Percentiles rank a stretch among this genome's conserved stretches.
Evolutionary conservation across 1,139 yeast species (phyloP).

Genomic region (Tardiomyces blankii): DNA sequence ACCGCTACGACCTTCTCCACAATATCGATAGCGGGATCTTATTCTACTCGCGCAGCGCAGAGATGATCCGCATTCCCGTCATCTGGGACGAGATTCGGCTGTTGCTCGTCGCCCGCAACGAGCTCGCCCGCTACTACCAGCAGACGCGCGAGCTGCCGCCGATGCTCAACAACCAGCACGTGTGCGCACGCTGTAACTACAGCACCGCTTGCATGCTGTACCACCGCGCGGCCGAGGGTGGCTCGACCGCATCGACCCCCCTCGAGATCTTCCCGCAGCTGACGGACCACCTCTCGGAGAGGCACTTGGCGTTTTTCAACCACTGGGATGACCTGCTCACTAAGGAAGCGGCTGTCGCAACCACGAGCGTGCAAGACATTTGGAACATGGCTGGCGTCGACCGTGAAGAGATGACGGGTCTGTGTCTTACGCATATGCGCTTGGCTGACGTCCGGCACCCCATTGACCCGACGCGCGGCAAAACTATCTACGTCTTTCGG

Average conservation of each 20-base stretch:
- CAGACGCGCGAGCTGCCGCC: conserved; percentile 41
- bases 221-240: conserved; percentile 50
- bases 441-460: conserved; percentile 8
- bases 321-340: conserved; percentile 67
- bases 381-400: conserved; percentile 55
- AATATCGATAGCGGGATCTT: conserved; percentile 56
- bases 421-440: too few species aligned
- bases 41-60: conserved; percentile 58
- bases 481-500: too few species aligned
- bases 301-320: conserved; percentile 43
- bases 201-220: conserved; percentile 58
- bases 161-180: conserved; percentile 37
- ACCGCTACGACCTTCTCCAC: conserved; percentile 48
- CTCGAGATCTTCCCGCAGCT: conserved; percentile 31
- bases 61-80: conserved; percentile 35
- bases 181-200: conserved; percentile 61
- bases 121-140: conserved; percentile 44
- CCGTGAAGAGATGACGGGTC: conserved; percentile 37
- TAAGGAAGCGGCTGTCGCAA: conserved; percentile 56
- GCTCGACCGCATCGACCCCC: conserved; percentile 23
- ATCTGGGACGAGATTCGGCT: conserved; percentile 44
- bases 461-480: background rate
- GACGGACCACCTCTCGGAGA: conserved; percentile 40
- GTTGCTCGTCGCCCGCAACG: conserved; percentile 60
- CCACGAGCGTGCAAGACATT: conserved; percentile 45